Conservation (phyloP, 345 rosid species). For the Hibiscus trionum region DNA sequence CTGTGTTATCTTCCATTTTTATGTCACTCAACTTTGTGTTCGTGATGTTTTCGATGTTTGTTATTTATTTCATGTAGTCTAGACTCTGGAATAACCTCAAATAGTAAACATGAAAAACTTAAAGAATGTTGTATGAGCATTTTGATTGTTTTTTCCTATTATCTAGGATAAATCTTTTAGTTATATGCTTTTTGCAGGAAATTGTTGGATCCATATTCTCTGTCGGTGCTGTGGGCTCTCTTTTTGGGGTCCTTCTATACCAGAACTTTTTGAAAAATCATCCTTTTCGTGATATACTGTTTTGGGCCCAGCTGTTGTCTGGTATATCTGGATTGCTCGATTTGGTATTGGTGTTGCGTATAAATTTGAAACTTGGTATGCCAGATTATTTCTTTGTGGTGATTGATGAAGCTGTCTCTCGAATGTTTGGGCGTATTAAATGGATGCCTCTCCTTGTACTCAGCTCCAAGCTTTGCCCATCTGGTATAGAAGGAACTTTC, state of each 20-base stretch:
- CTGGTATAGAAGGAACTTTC: constrained; percentile 73
- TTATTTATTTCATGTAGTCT: neutral
- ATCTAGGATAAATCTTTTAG: neutral
- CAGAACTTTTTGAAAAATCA: constrained; percentile 51
- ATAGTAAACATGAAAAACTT: neutral
- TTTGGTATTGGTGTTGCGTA: constrained; percentile 47
- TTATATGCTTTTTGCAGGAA: constrained; percentile 38
- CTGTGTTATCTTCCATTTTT: no score
- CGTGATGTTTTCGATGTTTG: neutral
- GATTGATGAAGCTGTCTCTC: constrained; percentile 45
- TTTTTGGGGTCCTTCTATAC: constrained; percentile 54
- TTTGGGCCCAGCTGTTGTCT: constrained; percentile 56
- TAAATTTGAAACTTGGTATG: constrained; percentile 52
- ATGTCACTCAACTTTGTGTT: neutral
- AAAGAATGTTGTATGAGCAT: neutral
- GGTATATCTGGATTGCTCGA: constrained; percentile 64
- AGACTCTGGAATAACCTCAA: neutral
- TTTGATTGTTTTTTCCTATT: neutral
- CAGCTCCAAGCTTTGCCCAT: constrained; percentile 68
- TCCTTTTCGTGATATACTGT: constrained; percentile 43
- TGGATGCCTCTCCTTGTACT: constrained; percentile 74
- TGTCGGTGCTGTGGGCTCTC: constrained; percentile 58
- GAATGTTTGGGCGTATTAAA: constrained; percentile 50
- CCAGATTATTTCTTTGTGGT: constrained; percentile 66
- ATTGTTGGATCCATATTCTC: constrained; percentile 59